Base-by-base conservation (phyloP, 2,329 filamentous ascomycete species). In the Aureobasidium vineae region DNA sequence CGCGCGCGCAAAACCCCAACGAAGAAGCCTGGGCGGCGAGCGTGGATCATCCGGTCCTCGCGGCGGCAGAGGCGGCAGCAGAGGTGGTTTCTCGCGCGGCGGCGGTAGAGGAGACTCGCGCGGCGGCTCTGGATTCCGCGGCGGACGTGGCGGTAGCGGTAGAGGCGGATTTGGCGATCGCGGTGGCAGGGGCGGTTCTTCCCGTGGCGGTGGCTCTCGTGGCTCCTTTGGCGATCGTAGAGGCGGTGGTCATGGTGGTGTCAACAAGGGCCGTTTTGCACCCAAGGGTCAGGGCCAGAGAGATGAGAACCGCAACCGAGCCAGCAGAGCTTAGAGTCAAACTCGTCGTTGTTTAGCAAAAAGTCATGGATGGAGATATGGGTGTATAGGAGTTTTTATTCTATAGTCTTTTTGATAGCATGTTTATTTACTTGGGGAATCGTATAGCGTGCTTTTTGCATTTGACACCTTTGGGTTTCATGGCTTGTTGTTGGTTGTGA, bases 1-100 rank as follows among this genome's bases (percentile, higher is more conserved):
- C 23, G 71, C 71, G n/a, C 75, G 76, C 69, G 77, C 75, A 66
- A 76, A 77, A 56, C 59, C 57, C 11, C 45, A 67, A 68, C 70
- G 77, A 57, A 75, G 73, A 59, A 76, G 77, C 0, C 65, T 79
- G n/a, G 77, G 78, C 5, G 72, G 72, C 16, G 72, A 76, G 61
- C 77, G 72, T 60, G 38, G 67, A 3, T 66, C 26, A 3, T 40
- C 59, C 16, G 67, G 57, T 11, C 16, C 50, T 47, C 43, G 57
- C 19, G 65, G 65, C 19, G 40, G 65, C n/a, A 31, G 65, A 19
- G 65, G 56, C 13, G 28, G 63, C 10, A 36, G 33, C 33, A 36
- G 33, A 36, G 33, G 33, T 36, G 33, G 33, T 1, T 26, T 45
- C 60, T 36, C 43, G 33, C 52, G 19, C 16, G 33, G 33, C 21